These are phyloP conservation scores for Rhexocercosporidium sp. DNA, from an alignment of 2,329 filamentous ascomycete species.

Conservation along the genomic window DNA sequence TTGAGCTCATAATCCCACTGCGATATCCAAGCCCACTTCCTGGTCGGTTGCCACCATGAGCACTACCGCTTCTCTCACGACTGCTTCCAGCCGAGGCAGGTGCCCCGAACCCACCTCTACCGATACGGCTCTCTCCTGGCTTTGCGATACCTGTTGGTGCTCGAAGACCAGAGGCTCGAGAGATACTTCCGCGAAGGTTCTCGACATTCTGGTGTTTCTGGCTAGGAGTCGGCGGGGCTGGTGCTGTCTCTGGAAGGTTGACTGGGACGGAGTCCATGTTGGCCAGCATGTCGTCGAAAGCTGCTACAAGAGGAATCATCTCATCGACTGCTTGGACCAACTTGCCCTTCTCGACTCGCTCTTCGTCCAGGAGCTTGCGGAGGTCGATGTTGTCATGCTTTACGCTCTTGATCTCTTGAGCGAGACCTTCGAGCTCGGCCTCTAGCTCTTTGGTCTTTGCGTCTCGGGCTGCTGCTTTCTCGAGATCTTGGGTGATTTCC, in stretches of 20 bases:
- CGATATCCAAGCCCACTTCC: slow-evolving; percentile 49
- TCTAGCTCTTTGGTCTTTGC: slow-evolving; percentile 84
- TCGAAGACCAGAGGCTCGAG: slow-evolving; percentile 62
- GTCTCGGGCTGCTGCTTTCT: slow-evolving; percentile 73
- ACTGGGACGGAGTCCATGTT: slow-evolving; percentile 36
- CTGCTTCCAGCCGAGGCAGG: slow-evolving; percentile 26
- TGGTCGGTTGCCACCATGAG: slow-evolving; percentile 37
- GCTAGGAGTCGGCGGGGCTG: slow-evolving; percentile 19
- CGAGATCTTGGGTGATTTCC: slow-evolving; percentile 50
- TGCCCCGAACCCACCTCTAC: slow-evolving; percentile 39
- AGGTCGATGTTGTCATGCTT: slow-evolving; percentile 72
- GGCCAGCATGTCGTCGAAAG: slow-evolving; percentile 43
- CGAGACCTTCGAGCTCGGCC: slow-evolving; percentile 71
- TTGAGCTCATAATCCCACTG: slow-evolving; percentile 81
- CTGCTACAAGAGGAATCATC: slow-evolving; percentile 73
- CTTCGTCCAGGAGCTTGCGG: slow-evolving; percentile 69
- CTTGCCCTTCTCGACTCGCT: slow-evolving; percentile 84
- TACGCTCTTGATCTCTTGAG: slow-evolving; percentile 72
- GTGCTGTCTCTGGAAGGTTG: slow-evolving; percentile 35
- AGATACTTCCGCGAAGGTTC: slow-evolving; percentile 60
- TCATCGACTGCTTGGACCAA: slow-evolving; percentile 82
- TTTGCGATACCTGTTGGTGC: slow-evolving; percentile 57
- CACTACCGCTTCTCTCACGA: slow-evolving; percentile 45
- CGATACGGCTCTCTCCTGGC: slow-evolving; percentile 53
- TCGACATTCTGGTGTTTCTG: slow-evolving; percentile 48